Evolutionary conservation across 2,329 filamentous ascomycete genomes (phyloP), one percentile per base, ranked within the genome.

Genomic region (Nemania diffusa): DNA sequence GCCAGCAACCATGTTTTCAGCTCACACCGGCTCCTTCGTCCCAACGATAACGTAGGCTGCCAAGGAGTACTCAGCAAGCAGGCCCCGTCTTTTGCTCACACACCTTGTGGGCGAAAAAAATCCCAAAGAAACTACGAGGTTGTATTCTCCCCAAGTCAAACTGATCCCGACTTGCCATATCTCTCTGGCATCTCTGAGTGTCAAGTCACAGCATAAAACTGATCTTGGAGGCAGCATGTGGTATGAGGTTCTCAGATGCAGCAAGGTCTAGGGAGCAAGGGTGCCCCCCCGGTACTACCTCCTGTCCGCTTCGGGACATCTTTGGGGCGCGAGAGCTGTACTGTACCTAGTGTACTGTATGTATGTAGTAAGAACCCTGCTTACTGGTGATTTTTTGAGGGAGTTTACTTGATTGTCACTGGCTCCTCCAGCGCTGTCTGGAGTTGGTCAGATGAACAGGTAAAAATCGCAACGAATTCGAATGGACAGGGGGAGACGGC

Each of bases 331-430:
- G 58, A 58, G 53, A 55, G 55, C 59, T 55, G 59, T 42, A 53
- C 40, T 32, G 17, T 40, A 40, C 13, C n/a, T n/a, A n/a, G 17
- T 51, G 27, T 24, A 26, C n/a, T 57, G 5, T 32, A 9, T 32
- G 9, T 9, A 32, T 60, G 58, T 65, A 65, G 64, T 67, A 67
- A 68, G 48, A 63, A 68, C 66, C 52, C 56, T 70, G 68, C 65
- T 69, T 69, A 69, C 67, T 67, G 62, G 59, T 58, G 46, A 48
- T 44, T 32, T 34, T n/a, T 51, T 5, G 26, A 61, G 58, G 50
- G 46, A 58, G 53, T 55, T 37, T 56, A 34, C 24, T 34, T 44
- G 52, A 50, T 59, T 56, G 65, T 26, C 56, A 59, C 57, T 62
- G 37, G 50, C 29, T 27, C 46, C 7, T 27, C 20, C 15, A 44